phyloP scores from a whole-genome alignment of 1,284 basidiomycete species.

The Pascua sp. region DNA sequence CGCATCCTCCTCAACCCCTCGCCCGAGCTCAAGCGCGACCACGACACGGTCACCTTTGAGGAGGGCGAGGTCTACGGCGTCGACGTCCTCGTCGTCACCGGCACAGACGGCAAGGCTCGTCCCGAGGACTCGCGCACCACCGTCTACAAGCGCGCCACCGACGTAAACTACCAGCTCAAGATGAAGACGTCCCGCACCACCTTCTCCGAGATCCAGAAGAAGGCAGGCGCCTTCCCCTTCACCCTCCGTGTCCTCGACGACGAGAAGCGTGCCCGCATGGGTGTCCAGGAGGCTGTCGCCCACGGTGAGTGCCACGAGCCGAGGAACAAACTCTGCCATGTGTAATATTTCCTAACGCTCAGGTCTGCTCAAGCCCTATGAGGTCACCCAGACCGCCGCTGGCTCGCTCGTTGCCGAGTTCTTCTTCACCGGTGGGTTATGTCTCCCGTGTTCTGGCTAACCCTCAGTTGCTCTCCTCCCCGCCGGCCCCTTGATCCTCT shows the following conservation, averaged over 20 bases:
- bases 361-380: constrained; percentile 49
- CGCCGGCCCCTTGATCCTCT: constrained; percentile 77
- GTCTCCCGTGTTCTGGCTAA: constrained; percentile 4
- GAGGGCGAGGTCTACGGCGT: constrained; percentile 96
- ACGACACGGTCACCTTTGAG: constrained; percentile 77
- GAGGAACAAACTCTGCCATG: background rate
- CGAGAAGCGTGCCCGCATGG: constrained; percentile 90
- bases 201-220: constrained; percentile 95
- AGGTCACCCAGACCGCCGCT: constrained; percentile 64
- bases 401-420: constrained; percentile 83
- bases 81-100: constrained; percentile 85
- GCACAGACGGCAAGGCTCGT: constrained; percentile 84
- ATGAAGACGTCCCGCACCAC: constrained; percentile 94
- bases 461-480: constrained; percentile 74
- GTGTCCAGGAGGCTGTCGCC: constrained; percentile 91
- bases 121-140: constrained; percentile 83
- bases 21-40: constrained; percentile 75
- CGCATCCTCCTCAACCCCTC: constrained; percentile 86
- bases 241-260: constrained; percentile 91
- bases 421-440: constrained; percentile 72
- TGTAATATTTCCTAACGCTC: background rate
- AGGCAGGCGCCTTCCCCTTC: constrained; percentile 96
- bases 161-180: constrained; percentile 92
- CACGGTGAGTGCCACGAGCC: constrained; percentile 57
- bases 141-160: constrained; percentile 84